These are phyloP conservation scores for Adenanthera pavonina DNA, from an alignment of 306 rosid species.

Conservation along the genomic window DNA sequence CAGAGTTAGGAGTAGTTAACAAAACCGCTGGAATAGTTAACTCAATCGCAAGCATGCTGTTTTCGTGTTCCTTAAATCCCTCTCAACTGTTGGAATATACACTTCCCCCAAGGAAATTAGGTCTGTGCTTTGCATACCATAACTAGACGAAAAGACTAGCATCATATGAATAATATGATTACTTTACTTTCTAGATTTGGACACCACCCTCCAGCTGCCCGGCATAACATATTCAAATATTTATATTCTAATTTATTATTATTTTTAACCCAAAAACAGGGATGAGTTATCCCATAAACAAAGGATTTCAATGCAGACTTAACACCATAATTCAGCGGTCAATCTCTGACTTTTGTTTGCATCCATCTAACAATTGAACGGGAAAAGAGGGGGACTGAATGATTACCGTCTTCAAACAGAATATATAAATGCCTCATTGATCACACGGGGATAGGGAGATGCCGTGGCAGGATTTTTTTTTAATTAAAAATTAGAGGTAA, in stretches of 20 bases:
- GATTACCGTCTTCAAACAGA: no score
- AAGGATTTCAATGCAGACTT: no score
- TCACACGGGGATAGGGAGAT: no score
- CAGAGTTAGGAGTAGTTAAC: neutral
- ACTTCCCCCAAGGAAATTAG: constrained; percentile 12
- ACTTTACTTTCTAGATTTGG: neutral
- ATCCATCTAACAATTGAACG: no score
- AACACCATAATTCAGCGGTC: no score
- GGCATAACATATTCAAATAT: neutral
- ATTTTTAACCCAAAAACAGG: neutral
- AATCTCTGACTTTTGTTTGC: no score
- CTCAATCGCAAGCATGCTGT: constrained; percentile 23
- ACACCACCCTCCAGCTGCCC: neutral
- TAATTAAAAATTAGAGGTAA: no score
- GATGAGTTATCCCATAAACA: no score
- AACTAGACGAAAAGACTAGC: neutral
- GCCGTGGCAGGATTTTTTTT: no score
- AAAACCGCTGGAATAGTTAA: neutral
- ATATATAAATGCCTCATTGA: no score
- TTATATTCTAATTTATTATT: neutral
- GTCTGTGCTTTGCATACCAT: neutral
- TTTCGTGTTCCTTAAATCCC: constrained; percentile 42
- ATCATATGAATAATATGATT: neutral
- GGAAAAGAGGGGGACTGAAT: no score
- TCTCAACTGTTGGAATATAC: constrained; percentile 25